Evolutionary conservation across 148 eudicot genomes (phyloP), one percentile per base, ranked within the genome.

Genomic region (Dianthus caryophyllus): DNA sequence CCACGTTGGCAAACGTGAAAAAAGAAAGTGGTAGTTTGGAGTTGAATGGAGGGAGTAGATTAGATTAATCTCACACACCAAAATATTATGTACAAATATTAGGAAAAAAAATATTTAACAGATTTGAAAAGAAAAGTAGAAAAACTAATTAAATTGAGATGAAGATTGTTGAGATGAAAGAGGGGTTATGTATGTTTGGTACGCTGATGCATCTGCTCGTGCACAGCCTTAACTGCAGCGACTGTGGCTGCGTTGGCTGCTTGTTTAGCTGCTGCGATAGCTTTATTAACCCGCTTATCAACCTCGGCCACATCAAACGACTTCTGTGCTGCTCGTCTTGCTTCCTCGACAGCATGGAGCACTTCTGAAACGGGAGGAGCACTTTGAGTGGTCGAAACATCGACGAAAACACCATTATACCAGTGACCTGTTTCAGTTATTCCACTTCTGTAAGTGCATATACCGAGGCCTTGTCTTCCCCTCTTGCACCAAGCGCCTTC

Each of bases 401-500:
- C 84, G 60, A 89, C 93, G n/a, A n/a, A n/a, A 53, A 87, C 65
- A 54, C 97, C 97, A 72, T 92, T 92, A 64, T 89, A 78, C 97
- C 97, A 92, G 71, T 89, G 93, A 25, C 97, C 97, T 26, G 94
- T 80, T 65, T 92, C 89, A 63, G 96, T 87, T 81, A 89, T 96
- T 36, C 90, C 96, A 65, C 82, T 89, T 79, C 96, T 84, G 68
- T 85, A 92, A 8, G 96, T 85, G 79, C 89, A 92, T 89, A 87
- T 87, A 21, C 97, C 97, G 53, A 88, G 94, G 55, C 97, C 97
- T 84, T 92, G 97, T 75, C 97, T 85, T 77, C 80, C 82, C 10
- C 97, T 96, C 78, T 92, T 96, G 56, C 89, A 96, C 97, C 97
- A 92, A 17, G 96, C 86, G 73, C 97, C 97, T 80, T 92, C 97